Evolutionary conservation across 495 filamentous ascomycete genomes (phyloP).

Genomic region (Penicillium canescens): DNA sequence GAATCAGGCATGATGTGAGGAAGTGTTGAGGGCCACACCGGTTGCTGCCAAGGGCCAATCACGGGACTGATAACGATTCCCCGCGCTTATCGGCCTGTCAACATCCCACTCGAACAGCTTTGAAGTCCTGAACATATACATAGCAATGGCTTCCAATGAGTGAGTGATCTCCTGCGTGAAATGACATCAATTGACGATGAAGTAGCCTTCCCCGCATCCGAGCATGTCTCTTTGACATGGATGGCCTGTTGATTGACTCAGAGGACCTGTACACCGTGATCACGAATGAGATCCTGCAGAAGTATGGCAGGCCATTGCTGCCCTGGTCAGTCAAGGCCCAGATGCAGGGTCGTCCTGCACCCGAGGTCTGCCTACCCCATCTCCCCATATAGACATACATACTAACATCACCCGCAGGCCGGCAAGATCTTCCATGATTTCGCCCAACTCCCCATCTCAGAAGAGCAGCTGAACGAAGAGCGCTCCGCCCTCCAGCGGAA

Average conservation of each 20-base stretch:
- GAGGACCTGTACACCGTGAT: constrained; percentile 89
- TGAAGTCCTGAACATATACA: constrained; percentile 4
- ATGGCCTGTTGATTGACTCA: constrained; percentile 89
- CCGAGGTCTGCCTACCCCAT: constrained; percentile 50
- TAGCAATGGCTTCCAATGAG: constrained; percentile 15
- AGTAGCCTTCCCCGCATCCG: constrained; percentile 72
- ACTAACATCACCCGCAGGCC: constrained; percentile 20
- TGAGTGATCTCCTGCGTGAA: constrained; percentile 3
- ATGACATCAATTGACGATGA: constrained; percentile 11
- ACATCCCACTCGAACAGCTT: background rate
- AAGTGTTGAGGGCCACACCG: background rate
- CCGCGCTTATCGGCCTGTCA: constrained; percentile 22
- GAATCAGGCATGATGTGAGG: constrained; percentile 15
- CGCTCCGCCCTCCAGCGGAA: constrained; percentile 60
- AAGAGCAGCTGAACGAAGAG: constrained; percentile 61
- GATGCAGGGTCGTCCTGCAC: constrained; percentile 85
- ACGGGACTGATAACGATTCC: constrained; percentile 25
- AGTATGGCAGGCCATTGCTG: constrained; percentile 68
- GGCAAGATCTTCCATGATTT: constrained; percentile 69
- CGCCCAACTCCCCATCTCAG: constrained; percentile 80
- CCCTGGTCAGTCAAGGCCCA: constrained; percentile 95
- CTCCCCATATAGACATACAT: background rate
- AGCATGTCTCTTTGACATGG: constrained; percentile 98
- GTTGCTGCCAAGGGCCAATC: constrained; percentile 16
- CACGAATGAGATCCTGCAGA: constrained; percentile 76